A percentile compares a stretch with the other conserved stretches of the same genome.
Evolutionary conservation across 208 protist species (phyloP).

Genomic region (Trypanosoma lewisi): DNA sequence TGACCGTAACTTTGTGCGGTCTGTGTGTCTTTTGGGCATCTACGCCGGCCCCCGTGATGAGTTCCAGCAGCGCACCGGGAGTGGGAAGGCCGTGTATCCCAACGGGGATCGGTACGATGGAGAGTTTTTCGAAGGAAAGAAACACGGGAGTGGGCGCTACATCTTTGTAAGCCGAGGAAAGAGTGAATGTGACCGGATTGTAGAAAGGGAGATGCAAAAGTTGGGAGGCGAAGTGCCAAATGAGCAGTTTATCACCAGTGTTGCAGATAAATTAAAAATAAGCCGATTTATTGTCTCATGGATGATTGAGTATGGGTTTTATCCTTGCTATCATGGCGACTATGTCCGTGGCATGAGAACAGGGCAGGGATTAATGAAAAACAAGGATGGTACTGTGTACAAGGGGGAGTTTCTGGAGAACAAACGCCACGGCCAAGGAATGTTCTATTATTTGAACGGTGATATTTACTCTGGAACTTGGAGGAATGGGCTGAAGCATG

Average conservation of each 20-base stretch:
- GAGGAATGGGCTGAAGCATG: slow-evolving; percentile 75
- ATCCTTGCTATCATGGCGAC: slow-evolving; percentile 85
- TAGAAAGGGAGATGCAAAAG: slow-evolving; percentile 60
- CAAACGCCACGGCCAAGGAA: slow-evolving; percentile 86
- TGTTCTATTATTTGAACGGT: slow-evolving; percentile 91
- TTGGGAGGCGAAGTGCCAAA: slow-evolving; percentile 19
- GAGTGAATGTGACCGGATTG: slow-evolving; percentile 77
- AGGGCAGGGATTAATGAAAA: slow-evolving; percentile 87
- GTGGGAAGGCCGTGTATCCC: slow-evolving; percentile 78
- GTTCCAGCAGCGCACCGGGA: slow-evolving; percentile 87
- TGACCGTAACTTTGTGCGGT: slow-evolving; percentile 77
- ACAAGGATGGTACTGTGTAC: slow-evolving; percentile 89
- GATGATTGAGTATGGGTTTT: slow-evolving; percentile 66
- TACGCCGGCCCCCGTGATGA: slow-evolving; percentile 88
- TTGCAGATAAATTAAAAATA: slow-evolving; percentile 56
- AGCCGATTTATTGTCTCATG: slow-evolving; percentile 59
- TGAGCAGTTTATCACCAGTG: slow-evolving; percentile 34
- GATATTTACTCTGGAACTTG: slow-evolving; percentile 90
- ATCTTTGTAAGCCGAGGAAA: slow-evolving; percentile 68
- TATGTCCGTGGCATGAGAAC: slow-evolving; percentile 79
- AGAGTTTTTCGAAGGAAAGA: slow-evolving; percentile 88
- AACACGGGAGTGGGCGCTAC: slow-evolving; percentile 83
- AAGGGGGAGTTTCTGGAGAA: slow-evolving; percentile 90
- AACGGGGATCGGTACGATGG: slow-evolving; percentile 88
- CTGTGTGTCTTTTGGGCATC: slow-evolving; percentile 74